phyloP scores from a whole-genome alignment of 2,329 filamentous ascomycete genomes.

The Coleophoma crateriformis region DNA sequence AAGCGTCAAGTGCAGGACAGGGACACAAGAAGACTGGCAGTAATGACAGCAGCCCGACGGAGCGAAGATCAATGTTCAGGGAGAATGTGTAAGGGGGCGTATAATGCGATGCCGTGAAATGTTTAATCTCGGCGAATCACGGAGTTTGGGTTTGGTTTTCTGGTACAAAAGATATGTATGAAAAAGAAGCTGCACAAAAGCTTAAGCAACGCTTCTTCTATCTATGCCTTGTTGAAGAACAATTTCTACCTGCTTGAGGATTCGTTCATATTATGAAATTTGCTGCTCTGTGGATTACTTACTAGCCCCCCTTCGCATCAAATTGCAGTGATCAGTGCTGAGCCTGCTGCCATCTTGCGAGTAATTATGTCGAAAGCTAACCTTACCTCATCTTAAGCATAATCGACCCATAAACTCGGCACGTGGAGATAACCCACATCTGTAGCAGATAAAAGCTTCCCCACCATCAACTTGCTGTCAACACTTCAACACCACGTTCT shows the following conservation, averaged over 20 bases:
- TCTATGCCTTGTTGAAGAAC: too few species aligned
- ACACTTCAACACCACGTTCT: neutral
- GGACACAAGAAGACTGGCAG: constrained; percentile 23
- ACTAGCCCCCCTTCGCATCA: too few species aligned
- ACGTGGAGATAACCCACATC: neutral
- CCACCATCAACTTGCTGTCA: neutral
- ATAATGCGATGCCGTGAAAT: neutral
- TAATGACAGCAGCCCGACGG: constrained; percentile 56
- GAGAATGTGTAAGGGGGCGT: constrained; percentile 52
- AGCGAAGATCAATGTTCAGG: constrained; percentile 63
- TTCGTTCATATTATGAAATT: too few species aligned
- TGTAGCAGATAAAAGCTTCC: neutral
- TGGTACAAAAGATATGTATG: neutral
- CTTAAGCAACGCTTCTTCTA: too few species aligned
- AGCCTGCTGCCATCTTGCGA: too few species aligned
- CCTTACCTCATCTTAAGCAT: too few species aligned
- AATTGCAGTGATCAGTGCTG: too few species aligned
- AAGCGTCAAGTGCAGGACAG: constrained; percentile 34
- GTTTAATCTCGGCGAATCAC: constrained; percentile 1
- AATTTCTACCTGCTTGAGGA: too few species aligned
- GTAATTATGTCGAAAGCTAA: too few species aligned
- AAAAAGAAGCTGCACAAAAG: too few species aligned
- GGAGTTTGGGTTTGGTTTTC: neutral
- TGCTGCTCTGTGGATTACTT: too few species aligned
- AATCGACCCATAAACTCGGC: neutral